Base-by-base conservation (phyloP, 1,284 basidiomycete genomes). In the Pseudozyma sp. region DNA sequence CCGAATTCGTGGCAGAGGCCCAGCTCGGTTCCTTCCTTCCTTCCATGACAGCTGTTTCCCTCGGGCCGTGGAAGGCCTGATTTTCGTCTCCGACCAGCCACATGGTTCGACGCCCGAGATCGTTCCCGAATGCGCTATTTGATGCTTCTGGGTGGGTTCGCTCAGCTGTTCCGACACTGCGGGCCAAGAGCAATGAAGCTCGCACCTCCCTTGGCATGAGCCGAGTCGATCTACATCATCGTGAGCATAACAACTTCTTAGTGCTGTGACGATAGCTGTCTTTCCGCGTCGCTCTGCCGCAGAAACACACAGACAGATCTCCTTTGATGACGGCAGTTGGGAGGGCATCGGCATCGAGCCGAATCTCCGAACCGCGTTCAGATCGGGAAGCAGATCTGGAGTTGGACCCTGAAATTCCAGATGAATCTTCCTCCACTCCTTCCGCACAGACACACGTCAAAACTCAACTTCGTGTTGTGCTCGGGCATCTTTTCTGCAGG, bases 371-470 rank as follows among this genome's bases (percentile, higher is more conserved):
- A 47, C 4, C 14, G 30, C 30, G 30, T 17, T 29, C 6, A 33
- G 45, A 47, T 47, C 45, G 45, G 45, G 45, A 14, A 4, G 10
- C 33, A 17, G 17, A 48, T 17, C 33, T 16, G 33, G 24, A 16
- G 16, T 39, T 17, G 45, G 29, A 54, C 53, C 44, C 53, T 54
- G 53, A 47, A 47, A 54, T 54, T 44, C 44, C 35, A 0, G 5
- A 7, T 10, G 13, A 17, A 9, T 51, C 33, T 43, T 43, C 42
- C 43, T 54, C 61, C 61, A 57, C 54, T 30, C 35, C 24, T 46
- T 56, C 17, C 40, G 42, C 60, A 53, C 54, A 43, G 31, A 45
- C 44, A 33, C 29, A 31, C 46, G 42, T 4, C 24, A 24, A 24
- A 24, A 24, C 24, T 24, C 24, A 24, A 24, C 24, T 24, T 24